Base-by-base conservation (phyloP, 805 yeast species). In the Barnettozyma botsteinii region DNA sequence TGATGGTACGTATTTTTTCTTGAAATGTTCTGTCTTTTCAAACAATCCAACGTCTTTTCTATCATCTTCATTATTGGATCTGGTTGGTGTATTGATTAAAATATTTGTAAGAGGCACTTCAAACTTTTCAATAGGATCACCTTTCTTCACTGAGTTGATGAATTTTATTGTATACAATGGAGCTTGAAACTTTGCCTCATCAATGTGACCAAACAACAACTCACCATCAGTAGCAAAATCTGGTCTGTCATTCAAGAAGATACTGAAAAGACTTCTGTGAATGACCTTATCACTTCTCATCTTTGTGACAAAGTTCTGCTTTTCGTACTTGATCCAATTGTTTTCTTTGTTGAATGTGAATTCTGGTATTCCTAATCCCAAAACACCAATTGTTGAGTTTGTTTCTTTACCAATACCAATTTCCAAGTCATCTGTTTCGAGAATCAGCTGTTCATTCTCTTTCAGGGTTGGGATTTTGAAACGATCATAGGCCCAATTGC, bases 201-300 rank as follows among this genome's bases (percentile, higher is more conserved):
- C 73, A 21, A 68, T 53, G 6, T 62, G 70, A 27, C 75, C 73
- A 43, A 69, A 61, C 10, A 68, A 45, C 2, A 69, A 42, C n/a
- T 41, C 39, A 1, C 59, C 59, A 24, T 34, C 38, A 20, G 14
- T 15, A 1, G 12, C 21, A 5, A 14, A 22, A 2, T 33, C 31
- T 3, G 30, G 21, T 5, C 31, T 29, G 5, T 39, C 44, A 27
- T 48, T 41, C 5, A 55, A 21, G 42, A 47, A 55, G 10, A 51
- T 33, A 26, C 54, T 45, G 26, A 53, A 51, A 2, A 50, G n/a
- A 13, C 31, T 37, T 25, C 55, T 35, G 1, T 46, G 31, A 15
- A 49, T 46, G 11, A 32, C 13, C 1, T 40, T 37, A 3, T 30
- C 19, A 4, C 25, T 33, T 14, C 40, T 40, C 17, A 52, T 14